Evolutionary conservation across 176 grass and related monocot species (phyloP).

Genomic region (Pontederia crassipes): DNA sequence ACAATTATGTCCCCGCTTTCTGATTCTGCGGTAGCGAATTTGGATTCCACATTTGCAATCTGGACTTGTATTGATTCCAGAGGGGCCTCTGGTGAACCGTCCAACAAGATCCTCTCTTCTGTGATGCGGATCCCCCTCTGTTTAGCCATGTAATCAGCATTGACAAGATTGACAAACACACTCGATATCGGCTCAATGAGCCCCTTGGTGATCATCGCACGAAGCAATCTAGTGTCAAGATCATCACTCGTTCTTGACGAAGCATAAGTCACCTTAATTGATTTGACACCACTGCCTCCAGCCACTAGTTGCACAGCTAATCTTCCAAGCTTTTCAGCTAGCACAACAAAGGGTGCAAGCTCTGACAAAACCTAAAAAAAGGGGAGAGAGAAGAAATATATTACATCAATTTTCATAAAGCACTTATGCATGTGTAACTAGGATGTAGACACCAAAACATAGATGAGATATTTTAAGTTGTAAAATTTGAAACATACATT

Average conservation of each 20-base stretch:
- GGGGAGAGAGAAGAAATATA: background rate
- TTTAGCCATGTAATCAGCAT: constrained; percentile 4
- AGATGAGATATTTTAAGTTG: no score
- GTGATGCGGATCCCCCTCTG: background rate
- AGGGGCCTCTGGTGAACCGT: background rate
- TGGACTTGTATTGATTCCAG: background rate
- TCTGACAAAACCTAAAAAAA: background rate
- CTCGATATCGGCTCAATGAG: constrained; percentile 3
- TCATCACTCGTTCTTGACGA: background rate
- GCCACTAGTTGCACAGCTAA: background rate
- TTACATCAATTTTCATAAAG: background rate
- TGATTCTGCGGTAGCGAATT: background rate
- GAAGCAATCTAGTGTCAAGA: constrained; percentile 1
- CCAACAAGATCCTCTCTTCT: constrained; percentile 3
- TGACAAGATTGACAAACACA: constrained; percentile 1
- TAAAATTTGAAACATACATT: no score
- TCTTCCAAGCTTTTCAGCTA: background rate
- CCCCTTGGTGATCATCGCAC: constrained; percentile 1
- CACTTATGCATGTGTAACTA: background rate
- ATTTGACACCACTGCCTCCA: constrained; percentile 3
- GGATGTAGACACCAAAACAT: background rate
- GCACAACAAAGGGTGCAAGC: constrained; percentile 1
- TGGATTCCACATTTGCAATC: background rate
- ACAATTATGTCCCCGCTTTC: background rate
- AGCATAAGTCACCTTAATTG: background rate